Percentiles rank a stretch among this genome's conserved stretches.
phyloP scores from a whole-genome alignment of 352 stramenopile genomes.

The Stramenopiles sp. region DNA sequence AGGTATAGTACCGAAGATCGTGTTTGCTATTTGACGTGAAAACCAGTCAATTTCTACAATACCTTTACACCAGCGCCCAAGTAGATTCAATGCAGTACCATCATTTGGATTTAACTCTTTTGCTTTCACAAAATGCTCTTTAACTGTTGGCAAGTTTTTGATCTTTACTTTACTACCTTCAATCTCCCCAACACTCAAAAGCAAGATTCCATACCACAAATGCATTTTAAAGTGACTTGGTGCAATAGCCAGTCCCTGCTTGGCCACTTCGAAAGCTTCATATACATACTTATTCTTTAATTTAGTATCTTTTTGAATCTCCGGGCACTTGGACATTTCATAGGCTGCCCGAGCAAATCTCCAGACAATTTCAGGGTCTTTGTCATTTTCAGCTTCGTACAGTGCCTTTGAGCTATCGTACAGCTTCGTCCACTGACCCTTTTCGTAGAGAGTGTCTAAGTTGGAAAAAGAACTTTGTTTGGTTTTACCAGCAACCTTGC shows the following conservation, averaged over 20 bases:
- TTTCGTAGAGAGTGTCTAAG: neutral
- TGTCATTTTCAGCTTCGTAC: neutral
- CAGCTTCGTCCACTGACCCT: neutral
- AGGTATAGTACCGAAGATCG: neutral
- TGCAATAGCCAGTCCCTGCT: neutral
- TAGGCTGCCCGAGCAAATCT: neutral
- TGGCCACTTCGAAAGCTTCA: neutral
- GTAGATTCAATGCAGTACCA: neutral
- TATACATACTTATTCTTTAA: neutral
- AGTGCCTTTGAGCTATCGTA: neutral
- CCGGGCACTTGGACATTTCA: neutral
- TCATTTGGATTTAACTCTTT: neutral
- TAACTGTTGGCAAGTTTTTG: neutral
- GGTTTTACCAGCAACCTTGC: neutral
- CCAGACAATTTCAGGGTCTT: neutral
- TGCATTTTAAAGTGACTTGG: neutral
- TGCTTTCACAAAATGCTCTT: neutral
- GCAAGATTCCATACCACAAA: neutral
- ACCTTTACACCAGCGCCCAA: neutral
- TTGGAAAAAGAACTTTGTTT: constrained; percentile 6
- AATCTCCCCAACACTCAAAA: neutral
- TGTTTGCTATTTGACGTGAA: neutral
- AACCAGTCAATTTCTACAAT: neutral
- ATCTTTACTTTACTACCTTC: neutral
- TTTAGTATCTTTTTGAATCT: neutral